phyloP scores from a whole-genome alignment of 768 basidiomycete species.

The Lentinula detonsa region DNA sequence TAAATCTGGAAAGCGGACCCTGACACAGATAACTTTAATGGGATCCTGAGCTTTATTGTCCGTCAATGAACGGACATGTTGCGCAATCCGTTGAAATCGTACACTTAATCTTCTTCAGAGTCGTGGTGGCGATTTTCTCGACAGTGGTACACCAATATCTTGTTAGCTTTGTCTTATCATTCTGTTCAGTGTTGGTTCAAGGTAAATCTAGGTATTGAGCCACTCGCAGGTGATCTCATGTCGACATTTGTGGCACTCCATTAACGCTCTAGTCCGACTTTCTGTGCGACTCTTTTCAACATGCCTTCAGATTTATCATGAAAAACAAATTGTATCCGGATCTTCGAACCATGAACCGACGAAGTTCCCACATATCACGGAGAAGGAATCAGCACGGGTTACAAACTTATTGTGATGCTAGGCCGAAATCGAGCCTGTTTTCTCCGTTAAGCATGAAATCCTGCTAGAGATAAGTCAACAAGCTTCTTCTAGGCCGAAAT shows the following conservation, averaged over 20 bases:
- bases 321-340: too few species aligned
- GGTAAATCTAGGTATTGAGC: neutral
- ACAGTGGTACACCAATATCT: too few species aligned
- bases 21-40: neutral
- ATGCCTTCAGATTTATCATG: too few species aligned
- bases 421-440: neutral
- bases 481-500: neutral
- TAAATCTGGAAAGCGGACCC: slow-evolving; percentile 32
- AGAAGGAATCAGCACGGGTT: neutral
- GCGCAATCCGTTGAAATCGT: too few species aligned
- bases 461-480: neutral
- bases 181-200: neutral
- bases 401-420: neutral
- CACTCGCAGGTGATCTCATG: too few species aligned
- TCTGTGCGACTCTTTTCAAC: too few species aligned
- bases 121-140: too few species aligned
- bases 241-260: too few species aligned
- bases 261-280: neutral
- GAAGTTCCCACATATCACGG: too few species aligned
- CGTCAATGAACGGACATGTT: too few species aligned
- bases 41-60: neutral
- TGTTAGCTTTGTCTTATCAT: neutral
- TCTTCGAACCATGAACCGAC: too few species aligned
- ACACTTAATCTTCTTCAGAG: too few species aligned
- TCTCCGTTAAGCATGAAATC: neutral